Conservation (phyloP, 331 rosid species). For the Prunus yedoensis region DNA sequence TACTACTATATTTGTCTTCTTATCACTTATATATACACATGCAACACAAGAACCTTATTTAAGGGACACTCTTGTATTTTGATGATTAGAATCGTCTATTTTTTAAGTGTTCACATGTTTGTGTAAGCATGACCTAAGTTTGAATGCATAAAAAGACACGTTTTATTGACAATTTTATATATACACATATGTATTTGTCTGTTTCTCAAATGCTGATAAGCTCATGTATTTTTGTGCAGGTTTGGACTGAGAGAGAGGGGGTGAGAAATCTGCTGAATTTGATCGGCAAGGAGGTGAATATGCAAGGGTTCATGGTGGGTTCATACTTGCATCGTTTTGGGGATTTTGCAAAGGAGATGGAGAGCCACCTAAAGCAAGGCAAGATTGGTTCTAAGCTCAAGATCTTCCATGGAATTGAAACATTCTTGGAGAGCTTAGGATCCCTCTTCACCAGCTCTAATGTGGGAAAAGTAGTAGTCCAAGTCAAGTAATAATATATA, state of each 20-base stretch:
- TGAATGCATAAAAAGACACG: not conserved
- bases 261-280: conserved; percentile 64
- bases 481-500: conserved; percentile 25
- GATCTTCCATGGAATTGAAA: conserved; percentile 44
- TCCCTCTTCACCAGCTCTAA: conserved; percentile 54
- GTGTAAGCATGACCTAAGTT: not conserved
- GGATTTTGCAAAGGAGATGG: conserved; percentile 53
- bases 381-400: conserved; percentile 45
- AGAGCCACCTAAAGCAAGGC: conserved; percentile 44
- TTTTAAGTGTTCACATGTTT: not conserved
- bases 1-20: no score
- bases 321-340: conserved; percentile 49
- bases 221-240: conserved; percentile 30
- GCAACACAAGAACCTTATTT: no score
- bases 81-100: no score
- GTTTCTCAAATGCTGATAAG: not conserved
- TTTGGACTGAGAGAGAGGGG: conserved; percentile 59
- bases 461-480: conserved; percentile 50
- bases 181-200: not conserved
- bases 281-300: conserved; percentile 60
- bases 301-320: conserved; percentile 50
- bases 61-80: no score
- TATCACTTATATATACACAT: no score
- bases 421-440: conserved; percentile 42
- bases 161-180: not conserved